These are phyloP conservation scores for Mortierella sp. DNA, from an alignment of 371 early-diverging fungal species.

Conservation along the genomic window DNA sequence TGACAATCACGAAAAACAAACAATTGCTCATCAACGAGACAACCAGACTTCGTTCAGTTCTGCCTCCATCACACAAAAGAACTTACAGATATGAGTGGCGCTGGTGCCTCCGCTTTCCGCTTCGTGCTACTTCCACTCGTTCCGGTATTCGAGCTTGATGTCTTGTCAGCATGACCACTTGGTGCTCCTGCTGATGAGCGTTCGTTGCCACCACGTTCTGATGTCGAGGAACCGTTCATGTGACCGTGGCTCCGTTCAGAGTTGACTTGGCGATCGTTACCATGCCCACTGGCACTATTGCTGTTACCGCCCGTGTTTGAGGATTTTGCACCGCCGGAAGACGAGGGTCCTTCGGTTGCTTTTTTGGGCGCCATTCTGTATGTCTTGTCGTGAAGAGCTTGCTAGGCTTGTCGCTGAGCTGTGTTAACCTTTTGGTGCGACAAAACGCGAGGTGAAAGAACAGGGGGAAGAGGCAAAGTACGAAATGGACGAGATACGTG, in stretches of 20 bases:
- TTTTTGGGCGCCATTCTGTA: slow-evolving; percentile 53
- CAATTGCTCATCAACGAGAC: too few relatives aligned
- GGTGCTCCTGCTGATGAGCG: slow-evolving; percentile 17
- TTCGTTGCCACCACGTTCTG: slow-evolving; percentile 15
- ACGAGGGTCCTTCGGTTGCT: slow-evolving; percentile 11
- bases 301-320: background rate
- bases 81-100: slow-evolving; percentile 37
- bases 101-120: slow-evolving; percentile 44
- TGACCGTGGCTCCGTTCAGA: slow-evolving; percentile 20
- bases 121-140: slow-evolving; percentile 21
- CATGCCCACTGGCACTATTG: background rate
- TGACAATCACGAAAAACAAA: background rate
- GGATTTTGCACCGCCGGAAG: slow-evolving; percentile 14
- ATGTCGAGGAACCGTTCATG: background rate
- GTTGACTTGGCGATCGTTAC: slow-evolving; percentile 20
- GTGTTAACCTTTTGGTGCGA: too few relatives aligned
- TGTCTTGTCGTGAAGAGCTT: background rate
- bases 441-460: too few relatives aligned
- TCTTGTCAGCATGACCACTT: slow-evolving; percentile 18
- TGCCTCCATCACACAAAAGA: too few relatives aligned
- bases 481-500: too few relatives aligned
- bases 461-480: too few relatives aligned
- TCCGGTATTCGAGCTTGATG: slow-evolving; percentile 14
- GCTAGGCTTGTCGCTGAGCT: background rate
- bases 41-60: background rate